Evolutionary conservation across 805 yeast genomes (phyloP), one percentile per base, ranked within the genome.

Genomic region (Candida vaughaniae): DNA sequence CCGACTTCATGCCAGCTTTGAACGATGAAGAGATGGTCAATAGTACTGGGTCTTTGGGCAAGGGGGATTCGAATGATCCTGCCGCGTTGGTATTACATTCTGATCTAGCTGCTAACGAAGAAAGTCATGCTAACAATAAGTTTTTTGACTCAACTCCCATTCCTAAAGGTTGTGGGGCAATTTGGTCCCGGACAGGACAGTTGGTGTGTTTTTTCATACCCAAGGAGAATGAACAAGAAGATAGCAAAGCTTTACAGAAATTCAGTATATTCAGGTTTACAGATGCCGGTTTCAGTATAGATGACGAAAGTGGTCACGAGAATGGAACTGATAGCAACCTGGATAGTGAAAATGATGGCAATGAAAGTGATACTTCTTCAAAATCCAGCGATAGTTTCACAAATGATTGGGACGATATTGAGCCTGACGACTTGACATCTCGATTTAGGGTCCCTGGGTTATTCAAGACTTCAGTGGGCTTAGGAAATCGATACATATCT

Each of bases 121-220:
- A 30, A 12, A 8, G 22, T 22, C 25, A 14, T 5, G 16, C 33
- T 30, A 8, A 14, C 14, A 25, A 35, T 16, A 30, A 66, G 1
- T 51, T 69, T 3, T 75, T 80, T 51, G 95, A 87, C 53, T 81
- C 87, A 27, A 86, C 95, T 0, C 97, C 97, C 0, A 73, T 90
- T 10, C 96, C 97, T 0, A 89, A 86, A 53, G 93, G 89, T 7
- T 90, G 96, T 64, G 96, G 96, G 7, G 96, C 95, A 0, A 67
- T 78, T 1, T 90, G 96, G 96, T 72, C 95, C 0, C 73, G 78
- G 9, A 73, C 77, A 3, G 96, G 96, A 0, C 78, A 78, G 41
- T 64, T 90, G 34, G 82, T 90, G 1, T 86, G 95, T 53, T 90
- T 90, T 51, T 88, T 87, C 60, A 75, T 82, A 7, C 80, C 83